phyloP scores from a whole-genome alignment of 2,329 filamentous ascomycete species.

The Fusarium sp. region DNA sequence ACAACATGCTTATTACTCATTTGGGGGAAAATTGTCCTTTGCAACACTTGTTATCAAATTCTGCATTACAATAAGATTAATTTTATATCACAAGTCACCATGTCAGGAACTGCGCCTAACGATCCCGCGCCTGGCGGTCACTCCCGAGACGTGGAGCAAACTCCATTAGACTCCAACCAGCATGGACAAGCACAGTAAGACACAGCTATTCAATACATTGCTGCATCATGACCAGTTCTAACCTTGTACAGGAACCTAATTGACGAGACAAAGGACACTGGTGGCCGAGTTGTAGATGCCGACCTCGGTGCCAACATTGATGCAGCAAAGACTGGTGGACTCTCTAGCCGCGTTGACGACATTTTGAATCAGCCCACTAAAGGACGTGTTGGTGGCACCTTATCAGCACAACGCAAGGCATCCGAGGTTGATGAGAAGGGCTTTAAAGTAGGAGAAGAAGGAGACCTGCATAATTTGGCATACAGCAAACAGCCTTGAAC shows the following conservation, averaged over 20 bases:
- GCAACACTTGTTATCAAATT: too few species aligned
- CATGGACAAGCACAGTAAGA: constrained; percentile 25
- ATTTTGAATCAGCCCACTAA: neutral
- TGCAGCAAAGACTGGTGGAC: neutral
- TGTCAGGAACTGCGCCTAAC: constrained; percentile 29
- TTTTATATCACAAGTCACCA: neutral
- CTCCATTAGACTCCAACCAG: constrained; percentile 11
- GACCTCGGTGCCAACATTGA: constrained; percentile 20
- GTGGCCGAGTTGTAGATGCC: constrained; percentile 8
- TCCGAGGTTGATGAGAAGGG: neutral
- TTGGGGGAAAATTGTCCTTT: too few species aligned
- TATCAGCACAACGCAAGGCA: neutral
- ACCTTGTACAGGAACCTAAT: constrained; percentile 8
- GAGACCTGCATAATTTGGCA: constrained; percentile 11
- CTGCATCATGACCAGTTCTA: neutral
- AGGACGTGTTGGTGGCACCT: neutral
- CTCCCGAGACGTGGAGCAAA: constrained; percentile 10
- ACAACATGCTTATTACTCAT: neutral
- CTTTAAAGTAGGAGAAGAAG: constrained; percentile 19
- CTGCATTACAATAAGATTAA: too few species aligned
- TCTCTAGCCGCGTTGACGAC: constrained; percentile 1
- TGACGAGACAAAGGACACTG: constrained; percentile 21
- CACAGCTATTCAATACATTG: too few species aligned
- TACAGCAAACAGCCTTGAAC: constrained; percentile 15
- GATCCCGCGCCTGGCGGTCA: constrained; percentile 19